Base-by-base conservation (phyloP, 2,329 filamentous ascomycete species). In the Beauveria scarabaeidicola region DNA sequence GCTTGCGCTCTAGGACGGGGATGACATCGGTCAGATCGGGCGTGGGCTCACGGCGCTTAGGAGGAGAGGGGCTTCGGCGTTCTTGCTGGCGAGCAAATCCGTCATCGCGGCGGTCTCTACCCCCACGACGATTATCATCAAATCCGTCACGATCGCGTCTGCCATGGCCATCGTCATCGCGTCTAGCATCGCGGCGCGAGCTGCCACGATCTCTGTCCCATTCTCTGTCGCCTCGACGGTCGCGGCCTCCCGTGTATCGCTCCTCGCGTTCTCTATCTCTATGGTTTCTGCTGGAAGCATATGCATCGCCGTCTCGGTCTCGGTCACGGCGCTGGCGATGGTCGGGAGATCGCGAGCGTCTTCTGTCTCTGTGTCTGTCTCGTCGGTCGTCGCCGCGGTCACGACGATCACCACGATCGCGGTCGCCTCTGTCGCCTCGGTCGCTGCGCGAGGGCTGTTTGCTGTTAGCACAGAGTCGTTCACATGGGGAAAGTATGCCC, bases 241-340 rank as follows among this genome's bases (percentile, higher is more conserved):
- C 82, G 63, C 88, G 83, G 23, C 57, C 57, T 38, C 87, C 87
- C 41, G 85, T 84, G 71, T 97, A 97, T 70, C 92, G 84, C 67
- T 97, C 93, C 74, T 97, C 93, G 63, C 93, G 89, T 77, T 97
- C 93, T 63, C 93, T 82, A 72, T 96, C 93, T 71, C 93, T 85
- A 73, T 96, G 95, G 76, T 88, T 92, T 66, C 93, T 88, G 74
- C 91, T 96, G 6, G 90, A 91, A 21, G 92, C 96, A 76, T 97
- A 97, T 60, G 89, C 86, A 74, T 97, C 91, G 73, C 93, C 90
- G 74, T 97, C 91, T 73, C 93, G 90, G 61, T 84, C 82, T 72
- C 82, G 84, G 55, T 94, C 88, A 66, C 90, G 86, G 61, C 87
- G 82, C 65, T 84, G 78, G 61, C 75, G 81, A 69, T 90, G 86